phyloP scores from a whole-genome alignment of 352 stramenopile genomes.

The Pythium myriotylum region DNA sequence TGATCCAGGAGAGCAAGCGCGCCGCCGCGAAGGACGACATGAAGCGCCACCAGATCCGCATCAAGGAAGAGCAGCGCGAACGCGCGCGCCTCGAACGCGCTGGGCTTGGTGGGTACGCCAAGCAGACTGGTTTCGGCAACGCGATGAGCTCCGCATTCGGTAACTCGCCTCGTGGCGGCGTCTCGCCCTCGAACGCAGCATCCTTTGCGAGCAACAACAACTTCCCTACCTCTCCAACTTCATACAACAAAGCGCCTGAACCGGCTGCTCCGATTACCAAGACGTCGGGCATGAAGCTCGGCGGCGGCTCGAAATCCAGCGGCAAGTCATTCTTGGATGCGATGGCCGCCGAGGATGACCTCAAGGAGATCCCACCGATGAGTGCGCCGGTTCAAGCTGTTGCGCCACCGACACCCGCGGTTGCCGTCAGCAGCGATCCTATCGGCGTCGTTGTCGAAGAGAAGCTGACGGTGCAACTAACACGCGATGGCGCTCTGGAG shows the following conservation, averaged over 20 bases:
- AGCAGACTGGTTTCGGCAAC: conserved; percentile 75
- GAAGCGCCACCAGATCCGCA: conserved; percentile 86
- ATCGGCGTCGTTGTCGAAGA: conserved; percentile 85
- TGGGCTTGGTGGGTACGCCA: conserved; percentile 59
- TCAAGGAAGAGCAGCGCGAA: conserved; percentile 89
- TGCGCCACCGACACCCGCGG: conserved; percentile 59
- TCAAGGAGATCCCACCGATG: conserved; percentile 88
- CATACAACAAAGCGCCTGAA: conserved; percentile 55
- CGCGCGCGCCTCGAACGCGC: conserved; percentile 75
- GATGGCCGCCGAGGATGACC: conserved; percentile 83
- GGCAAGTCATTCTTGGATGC: conserved; percentile 87
- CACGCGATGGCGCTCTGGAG: conserved; percentile 79
- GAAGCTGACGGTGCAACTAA: conserved; percentile 86
- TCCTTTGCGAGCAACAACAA: conserved; percentile 32
- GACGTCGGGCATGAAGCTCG: conserved; percentile 41
- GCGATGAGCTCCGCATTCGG: conserved; percentile 65
- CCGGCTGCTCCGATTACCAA: conserved; percentile 55
- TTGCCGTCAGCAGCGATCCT: conserved; percentile 76
- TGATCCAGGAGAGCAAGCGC: conserved; percentile 97
- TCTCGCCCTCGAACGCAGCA: conserved; percentile 34
- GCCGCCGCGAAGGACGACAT: conserved; percentile 89
- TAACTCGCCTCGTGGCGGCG: conserved; percentile 54
- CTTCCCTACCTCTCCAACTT: conserved; percentile 65
- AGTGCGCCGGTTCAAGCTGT: conserved; percentile 65
- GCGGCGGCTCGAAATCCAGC: conserved; percentile 43